Conservation (phyloP, 179 eudicot species). For the Monotropa hypopitys region DNA sequence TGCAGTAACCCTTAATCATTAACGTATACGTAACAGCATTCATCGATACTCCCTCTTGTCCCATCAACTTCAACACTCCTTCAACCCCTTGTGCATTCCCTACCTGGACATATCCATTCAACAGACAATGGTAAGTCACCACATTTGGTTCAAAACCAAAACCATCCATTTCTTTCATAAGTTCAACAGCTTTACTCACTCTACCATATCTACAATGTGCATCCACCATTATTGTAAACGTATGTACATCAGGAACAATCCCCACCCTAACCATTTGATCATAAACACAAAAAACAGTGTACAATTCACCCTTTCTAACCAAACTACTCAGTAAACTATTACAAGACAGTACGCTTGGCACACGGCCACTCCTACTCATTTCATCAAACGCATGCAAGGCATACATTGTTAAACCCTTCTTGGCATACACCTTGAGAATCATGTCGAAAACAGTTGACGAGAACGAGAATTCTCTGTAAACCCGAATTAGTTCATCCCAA, state of each 20-base stretch:
- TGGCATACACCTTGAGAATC: conserved; percentile 47
- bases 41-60: conserved; percentile 24
- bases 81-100: conserved; percentile 49
- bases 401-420: conserved; percentile 39
- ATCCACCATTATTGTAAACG: conserved; percentile 55
- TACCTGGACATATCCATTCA: conserved; percentile 49
- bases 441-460: conserved; percentile 64
- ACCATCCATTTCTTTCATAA: conserved; percentile 39
- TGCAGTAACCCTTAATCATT: conserved; percentile 62
- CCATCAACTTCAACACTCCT: conserved; percentile 48
- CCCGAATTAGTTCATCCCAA: conserved; percentile 44
- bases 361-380: conserved; percentile 46
- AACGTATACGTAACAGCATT: conserved; percentile 51
- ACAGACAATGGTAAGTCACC: conserved; percentile 62
- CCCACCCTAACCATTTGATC: conserved; percentile 49
- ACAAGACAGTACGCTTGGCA: conserved; percentile 62
- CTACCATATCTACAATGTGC: conserved; percentile 60
- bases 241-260: conserved; percentile 50
- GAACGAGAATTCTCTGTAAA: conserved; percentile 50
- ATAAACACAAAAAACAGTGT: conserved; percentile 39
- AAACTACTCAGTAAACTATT: conserved; percentile 55
- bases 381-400: conserved; percentile 79
- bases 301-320: conserved; percentile 39
- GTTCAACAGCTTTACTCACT: conserved; percentile 31
- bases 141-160: conserved; percentile 53